These are phyloP conservation scores for Kwoniella botswanensis DNA, from an alignment of 768 basidiomycete species.

Conservation along the genomic window DNA sequence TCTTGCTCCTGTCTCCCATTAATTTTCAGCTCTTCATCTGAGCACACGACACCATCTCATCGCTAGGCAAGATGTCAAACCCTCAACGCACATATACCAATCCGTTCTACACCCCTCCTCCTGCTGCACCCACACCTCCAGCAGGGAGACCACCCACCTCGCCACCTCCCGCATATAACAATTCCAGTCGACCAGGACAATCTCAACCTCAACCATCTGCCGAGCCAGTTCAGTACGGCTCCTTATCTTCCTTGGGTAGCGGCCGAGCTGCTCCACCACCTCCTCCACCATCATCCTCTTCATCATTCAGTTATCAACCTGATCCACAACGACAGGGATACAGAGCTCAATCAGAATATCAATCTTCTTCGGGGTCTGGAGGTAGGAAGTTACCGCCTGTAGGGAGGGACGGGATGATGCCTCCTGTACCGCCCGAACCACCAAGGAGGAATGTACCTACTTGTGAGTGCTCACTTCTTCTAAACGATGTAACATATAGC, in stretches of 20 bases:
- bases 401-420: constrained; percentile 27
- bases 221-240: constrained; percentile 22
- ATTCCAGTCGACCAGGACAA: neutral
- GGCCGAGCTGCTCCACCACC: constrained; percentile 1
- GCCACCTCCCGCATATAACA: constrained; percentile 21
- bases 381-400: constrained; percentile 26
- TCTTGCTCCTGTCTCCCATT: neutral
- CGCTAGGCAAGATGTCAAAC: neutral
- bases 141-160: constrained; percentile 8
- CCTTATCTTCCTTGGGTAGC: constrained; percentile 23
- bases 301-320: constrained; percentile 27
- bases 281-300: constrained; percentile 5
- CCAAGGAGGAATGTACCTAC: constrained; percentile 25
- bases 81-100: constrained; percentile 17
- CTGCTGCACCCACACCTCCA: neutral
- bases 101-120: constrained; percentile 21
- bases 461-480: constrained; percentile 5
- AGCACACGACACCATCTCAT: neutral
- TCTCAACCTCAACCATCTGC: neutral
- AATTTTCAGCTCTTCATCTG: neutral
- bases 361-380: neutral
- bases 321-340: constrained; percentile 26
- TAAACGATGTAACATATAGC: no score
- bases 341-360: constrained; percentile 3
- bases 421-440: constrained; percentile 15